Percentiles rank a stretch among this genome's conserved stretches.
These are phyloP conservation scores for Lachnum nothofagi DNA, from an alignment of 2,329 filamentous ascomycete genomes.

Conservation along the genomic window DNA sequence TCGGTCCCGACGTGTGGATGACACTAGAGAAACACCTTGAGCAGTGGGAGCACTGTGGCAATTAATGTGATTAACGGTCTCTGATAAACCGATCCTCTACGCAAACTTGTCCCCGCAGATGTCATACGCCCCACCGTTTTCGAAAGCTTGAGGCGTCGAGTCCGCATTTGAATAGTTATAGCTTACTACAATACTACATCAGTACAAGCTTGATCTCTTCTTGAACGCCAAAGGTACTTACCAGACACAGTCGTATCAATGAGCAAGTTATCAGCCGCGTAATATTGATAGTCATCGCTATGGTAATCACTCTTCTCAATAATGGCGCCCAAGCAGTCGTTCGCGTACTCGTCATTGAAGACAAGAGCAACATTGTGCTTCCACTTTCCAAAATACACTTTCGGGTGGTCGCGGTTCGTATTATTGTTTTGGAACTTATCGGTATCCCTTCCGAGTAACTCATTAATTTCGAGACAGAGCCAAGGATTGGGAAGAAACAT, in stretches of 20 bases:
- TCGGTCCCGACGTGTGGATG: too few relatives aligned
- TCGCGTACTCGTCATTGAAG: conserved; percentile 15
- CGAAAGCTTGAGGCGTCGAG: conserved; percentile 16
- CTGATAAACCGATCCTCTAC: too few relatives aligned
- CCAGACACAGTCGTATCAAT: conserved; percentile 13
- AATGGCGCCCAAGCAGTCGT: conserved; percentile 16
- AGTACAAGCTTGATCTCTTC: neutral
- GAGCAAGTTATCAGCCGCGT: conserved; percentile 15
- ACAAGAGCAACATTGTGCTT: conserved; percentile 15
- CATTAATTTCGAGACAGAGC: neutral
- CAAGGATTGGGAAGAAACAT: neutral
- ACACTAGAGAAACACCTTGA: too few relatives aligned
- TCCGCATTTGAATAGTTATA: conserved; percentile 17
- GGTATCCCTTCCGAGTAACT: neutral
- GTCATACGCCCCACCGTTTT: conserved; percentile 16
- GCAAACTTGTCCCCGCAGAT: conserved; percentile 12
- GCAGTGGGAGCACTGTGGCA: too few relatives aligned
- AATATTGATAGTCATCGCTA: conserved; percentile 18
- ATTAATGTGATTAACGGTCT: too few relatives aligned
- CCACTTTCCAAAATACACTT: conserved; percentile 19
- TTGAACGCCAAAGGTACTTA: conserved; percentile 5
- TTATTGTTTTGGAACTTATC: conserved; percentile 16
- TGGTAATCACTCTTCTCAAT: conserved; percentile 17
- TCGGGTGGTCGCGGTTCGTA: conserved; percentile 15
- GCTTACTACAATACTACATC: conserved; percentile 1